A percentile compares a stretch with the other conserved stretches of the same genome.
Evolutionary conservation across 441 rosid genomes (phyloP).

Genomic region (Pelargonium fulgidum): DNA sequence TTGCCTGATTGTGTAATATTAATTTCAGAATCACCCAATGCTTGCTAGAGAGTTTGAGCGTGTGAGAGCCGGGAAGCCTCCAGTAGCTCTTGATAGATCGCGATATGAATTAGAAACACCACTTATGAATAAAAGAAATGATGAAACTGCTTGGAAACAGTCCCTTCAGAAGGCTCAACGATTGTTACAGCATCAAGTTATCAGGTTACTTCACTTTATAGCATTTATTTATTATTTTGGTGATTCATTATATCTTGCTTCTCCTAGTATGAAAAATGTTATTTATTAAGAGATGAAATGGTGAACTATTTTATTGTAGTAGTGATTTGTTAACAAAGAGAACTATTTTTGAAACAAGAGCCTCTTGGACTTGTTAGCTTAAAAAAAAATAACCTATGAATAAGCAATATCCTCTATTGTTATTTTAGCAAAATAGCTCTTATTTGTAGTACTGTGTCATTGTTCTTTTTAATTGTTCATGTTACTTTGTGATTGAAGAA

Average conservation of each 20-base stretch:
- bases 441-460: neutral
- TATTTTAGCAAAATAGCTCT: too few species aligned
- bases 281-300: neutral
- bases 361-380: too few species aligned
- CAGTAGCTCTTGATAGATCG: slow-evolving; percentile 60
- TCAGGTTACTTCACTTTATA: slow-evolving; percentile 38
- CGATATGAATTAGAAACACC: slow-evolving; percentile 68
- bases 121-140: slow-evolving; percentile 60
- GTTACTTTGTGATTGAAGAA: neutral
- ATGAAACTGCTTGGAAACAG: slow-evolving; percentile 83
- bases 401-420: neutral
- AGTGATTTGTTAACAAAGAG: too few species aligned
- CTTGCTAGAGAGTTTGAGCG: slow-evolving; percentile 87
- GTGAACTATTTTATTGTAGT: too few species aligned
- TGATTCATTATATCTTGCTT: slow-evolving; percentile 1
- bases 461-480: neutral
- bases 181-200: slow-evolving; percentile 63
- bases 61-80: slow-evolving; percentile 87
- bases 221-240: neutral
- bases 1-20: slow-evolving; percentile 5
- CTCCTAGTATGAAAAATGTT: neutral
- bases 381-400: neutral
- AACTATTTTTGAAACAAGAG: too few species aligned
- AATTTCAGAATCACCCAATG: slow-evolving; percentile 63
- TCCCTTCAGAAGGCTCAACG: slow-evolving; percentile 74